Base-by-base conservation (phyloP, 768 basidiomycete genomes). In the Boletus speciosus region DNA sequence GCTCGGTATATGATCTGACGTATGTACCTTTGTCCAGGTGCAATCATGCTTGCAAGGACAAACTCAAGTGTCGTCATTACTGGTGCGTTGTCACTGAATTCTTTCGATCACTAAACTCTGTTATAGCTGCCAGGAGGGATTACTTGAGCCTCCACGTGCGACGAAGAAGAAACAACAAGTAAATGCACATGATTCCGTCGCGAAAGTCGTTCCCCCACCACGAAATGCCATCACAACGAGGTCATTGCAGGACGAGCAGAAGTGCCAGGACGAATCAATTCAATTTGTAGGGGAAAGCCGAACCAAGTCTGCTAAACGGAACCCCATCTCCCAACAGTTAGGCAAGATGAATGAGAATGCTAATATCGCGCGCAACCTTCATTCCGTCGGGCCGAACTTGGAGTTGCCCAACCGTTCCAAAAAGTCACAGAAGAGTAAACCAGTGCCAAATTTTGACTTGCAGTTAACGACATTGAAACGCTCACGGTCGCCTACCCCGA, bases 11-110 rank as follows among this genome's bases (percentile, higher is more conserved):
- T 23, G 32, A 29, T 21, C 8, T 48, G 21, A 51, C 29, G 19
- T 45, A 16, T 15, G 16, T 35, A 29, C n/a, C 47, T 32, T 38
- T 41, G 39, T 10, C 51, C 37, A 90, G 89, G 47, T 93, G 91
- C 63, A 88, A 88, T 60, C 91, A 93, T 60, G 48, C 78, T 21
- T 93, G 91, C 76, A 89, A 86, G 66, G 83, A 90, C 62, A 93
- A 91, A 68, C 71, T 73, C 5, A 77, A 74, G 40, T 93, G 91
- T 64, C 80, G 85, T 25, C 91, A 93, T 73, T 66, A 84, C 35
- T 93, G 91, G 91, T 58, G 74, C 39, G 47, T 59, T 29, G 48
- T 14, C 58, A 58, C 38, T 40, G 43, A 38, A 42, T 25, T 29
- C 16, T 23, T 6, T 41, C 9, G 2, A 37, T 49, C 49, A 37